Percentiles rank a stretch among this genome's conserved stretches.
Conservation (phyloP, 352 stramenopile genomes). For the Pythium myriotylum region DNA sequence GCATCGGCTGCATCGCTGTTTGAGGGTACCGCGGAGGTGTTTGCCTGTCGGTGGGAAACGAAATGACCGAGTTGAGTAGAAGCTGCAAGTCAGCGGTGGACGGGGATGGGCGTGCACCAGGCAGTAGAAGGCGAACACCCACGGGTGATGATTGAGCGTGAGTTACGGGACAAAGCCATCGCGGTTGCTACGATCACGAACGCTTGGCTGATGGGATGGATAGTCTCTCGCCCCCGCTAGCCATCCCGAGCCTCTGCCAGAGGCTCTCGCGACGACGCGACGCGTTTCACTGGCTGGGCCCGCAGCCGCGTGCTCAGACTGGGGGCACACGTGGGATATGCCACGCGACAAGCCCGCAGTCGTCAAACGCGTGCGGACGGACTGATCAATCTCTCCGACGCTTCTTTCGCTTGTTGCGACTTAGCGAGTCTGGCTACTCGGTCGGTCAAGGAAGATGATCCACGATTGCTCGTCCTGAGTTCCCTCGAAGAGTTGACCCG, state of each 20-base stretch:
- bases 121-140: not conserved
- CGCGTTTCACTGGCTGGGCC: not conserved
- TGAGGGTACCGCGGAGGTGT: not conserved
- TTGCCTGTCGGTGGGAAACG: not conserved
- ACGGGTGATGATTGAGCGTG: not conserved
- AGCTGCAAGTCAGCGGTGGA: no score
- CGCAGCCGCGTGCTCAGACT: no score
- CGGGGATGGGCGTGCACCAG: not conserved
- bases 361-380: no score
- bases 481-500: not conserved
- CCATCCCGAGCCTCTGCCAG: not conserved
- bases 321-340: not conserved
- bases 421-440: no score
- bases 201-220: not conserved
- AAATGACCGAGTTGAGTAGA: not conserved
- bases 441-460: no score
- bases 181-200: not conserved
- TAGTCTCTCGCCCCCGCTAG: not conserved
- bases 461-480: no score
- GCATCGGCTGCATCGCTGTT: constrained; percentile 1
- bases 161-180: constrained; percentile 1
- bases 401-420: no score
- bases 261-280: not conserved
- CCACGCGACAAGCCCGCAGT: not conserved
- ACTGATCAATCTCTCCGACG: no score